These are phyloP conservation scores for Salinomyces thailandicus DNA, from an alignment of 2,329 filamentous ascomycete genomes.

Conservation along the genomic window DNA sequence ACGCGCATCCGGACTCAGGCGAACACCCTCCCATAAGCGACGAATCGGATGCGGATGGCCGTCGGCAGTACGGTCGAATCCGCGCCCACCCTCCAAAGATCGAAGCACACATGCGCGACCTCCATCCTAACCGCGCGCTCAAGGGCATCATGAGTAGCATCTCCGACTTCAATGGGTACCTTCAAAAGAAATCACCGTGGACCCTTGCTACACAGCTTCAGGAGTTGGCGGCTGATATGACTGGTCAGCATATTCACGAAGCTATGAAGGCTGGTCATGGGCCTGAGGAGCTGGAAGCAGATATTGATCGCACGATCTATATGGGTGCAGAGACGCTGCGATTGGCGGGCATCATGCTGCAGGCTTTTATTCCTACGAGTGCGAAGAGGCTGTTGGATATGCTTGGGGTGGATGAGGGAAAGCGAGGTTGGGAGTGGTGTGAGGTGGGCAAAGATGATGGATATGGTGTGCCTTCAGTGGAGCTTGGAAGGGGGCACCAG, in stretches of 20 bases:
- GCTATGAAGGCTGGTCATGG: slow-evolving; percentile 10
- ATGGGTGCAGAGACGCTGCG: slow-evolving; percentile 65
- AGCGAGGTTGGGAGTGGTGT: slow-evolving; percentile 55
- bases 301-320: slow-evolving; percentile 55
- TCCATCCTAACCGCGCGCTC: slow-evolving; percentile 57
- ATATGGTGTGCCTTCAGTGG: slow-evolving; percentile 50
- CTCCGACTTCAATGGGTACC: slow-evolving; percentile 54
- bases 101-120: slow-evolving; percentile 48
- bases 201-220: slow-evolving; percentile 32
- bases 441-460: slow-evolving; percentile 51
- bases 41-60: slow-evolving; percentile 3
- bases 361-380: slow-evolving; percentile 83
- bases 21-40: slow-evolving; percentile 6
- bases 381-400: slow-evolving; percentile 61
- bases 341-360: slow-evolving; percentile 70
- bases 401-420: slow-evolving; percentile 56
- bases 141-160: slow-evolving; percentile 53
- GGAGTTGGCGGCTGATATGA: slow-evolving; percentile 18
- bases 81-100: slow-evolving; percentile 32
- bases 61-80: slow-evolving; percentile 10
- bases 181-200: slow-evolving; percentile 63
- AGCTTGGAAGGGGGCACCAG: slow-evolving; percentile 33
- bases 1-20: slow-evolving; percentile 10
- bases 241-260: slow-evolving; percentile 20
- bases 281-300: slow-evolving; percentile 23